These are phyloP conservation scores for Pseudocercospora macadamiae DNA, from an alignment of 2,329 filamentous ascomycete genomes.

Conservation along the genomic window DNA sequence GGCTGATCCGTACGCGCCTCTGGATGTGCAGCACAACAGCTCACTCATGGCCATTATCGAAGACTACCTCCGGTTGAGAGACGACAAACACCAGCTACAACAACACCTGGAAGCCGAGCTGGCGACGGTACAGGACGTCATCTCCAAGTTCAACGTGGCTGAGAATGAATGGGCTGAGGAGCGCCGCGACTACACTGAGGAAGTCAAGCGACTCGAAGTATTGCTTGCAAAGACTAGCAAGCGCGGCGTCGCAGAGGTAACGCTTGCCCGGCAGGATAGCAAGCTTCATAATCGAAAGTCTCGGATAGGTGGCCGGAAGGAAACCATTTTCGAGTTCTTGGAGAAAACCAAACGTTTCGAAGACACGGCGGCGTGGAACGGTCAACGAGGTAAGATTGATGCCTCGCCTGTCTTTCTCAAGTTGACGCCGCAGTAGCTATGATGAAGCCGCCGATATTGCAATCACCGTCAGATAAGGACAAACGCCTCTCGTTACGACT, in stretches of 20 bases:
- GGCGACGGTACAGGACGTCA: conserved; percentile 24
- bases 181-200: conserved; percentile 42
- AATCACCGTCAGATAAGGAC: conserved; percentile 46
- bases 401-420: background rate
- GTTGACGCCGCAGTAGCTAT: conserved; percentile 33
- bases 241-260: conserved; percentile 45
- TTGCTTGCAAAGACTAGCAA: conserved; percentile 45
- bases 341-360: conserved; percentile 31
- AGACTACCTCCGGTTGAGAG: conserved; percentile 41
- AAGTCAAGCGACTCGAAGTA: conserved; percentile 50
- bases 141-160: conserved; percentile 32
- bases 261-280: conserved; percentile 46
- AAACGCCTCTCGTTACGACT: conserved; percentile 44
- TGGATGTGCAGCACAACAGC: conserved; percentile 40
- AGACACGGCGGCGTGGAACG: conserved; percentile 30
- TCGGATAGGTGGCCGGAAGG: conserved; percentile 25
- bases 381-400: conserved; percentile 36
- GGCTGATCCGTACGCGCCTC: conserved; percentile 31
- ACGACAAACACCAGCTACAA: conserved; percentile 40
- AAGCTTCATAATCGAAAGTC: conserved; percentile 35
- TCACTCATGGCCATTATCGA: conserved; percentile 49
- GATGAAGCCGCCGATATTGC: conserved; percentile 24
- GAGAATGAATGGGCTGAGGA: conserved; percentile 40
- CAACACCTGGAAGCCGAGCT: conserved; percentile 35
- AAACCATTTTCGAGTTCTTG: conserved; percentile 40